phyloP scores from a whole-genome alignment of 176 grass and related monocot species.

The Ensete glaucum region DNA sequence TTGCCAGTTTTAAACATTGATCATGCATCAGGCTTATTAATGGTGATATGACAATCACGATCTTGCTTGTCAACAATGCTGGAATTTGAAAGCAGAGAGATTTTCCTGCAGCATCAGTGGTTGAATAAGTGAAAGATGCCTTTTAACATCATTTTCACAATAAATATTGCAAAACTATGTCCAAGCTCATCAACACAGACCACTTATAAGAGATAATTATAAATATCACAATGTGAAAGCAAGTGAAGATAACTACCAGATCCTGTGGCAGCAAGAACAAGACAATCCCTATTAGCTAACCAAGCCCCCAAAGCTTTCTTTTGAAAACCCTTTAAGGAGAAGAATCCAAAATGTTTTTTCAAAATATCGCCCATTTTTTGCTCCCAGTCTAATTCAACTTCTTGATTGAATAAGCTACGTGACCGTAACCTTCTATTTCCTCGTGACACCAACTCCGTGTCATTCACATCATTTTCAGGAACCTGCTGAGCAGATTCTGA shows the following conservation, averaged over 20 bases:
- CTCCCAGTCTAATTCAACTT: conserved; percentile 13
- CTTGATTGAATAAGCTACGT: background rate
- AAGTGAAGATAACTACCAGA: conserved; percentile 37
- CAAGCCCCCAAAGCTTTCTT: conserved; percentile 78
- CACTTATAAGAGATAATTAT: background rate
- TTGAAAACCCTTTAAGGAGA: conserved; percentile 64
- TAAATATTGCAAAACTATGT: conserved; percentile 7
- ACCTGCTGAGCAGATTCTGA: conserved; percentile 7
- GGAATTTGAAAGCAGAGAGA: conserved; percentile 94
- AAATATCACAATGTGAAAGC: background rate
- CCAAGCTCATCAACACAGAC: background rate
- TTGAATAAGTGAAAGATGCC: conserved; percentile 11
- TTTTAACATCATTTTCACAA: conserved; percentile 5
- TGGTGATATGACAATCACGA: conserved; percentile 84
- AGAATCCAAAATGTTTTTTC: conserved; percentile 62
- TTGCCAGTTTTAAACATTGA: conserved; percentile 84
- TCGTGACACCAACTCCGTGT: background rate
- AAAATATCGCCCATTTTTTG: conserved; percentile 36
- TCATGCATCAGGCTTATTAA: conserved; percentile 99
- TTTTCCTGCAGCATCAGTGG: conserved; percentile 48
- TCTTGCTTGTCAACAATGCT: conserved; percentile 62
- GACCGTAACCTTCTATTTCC: conserved; percentile 8
- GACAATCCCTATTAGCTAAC: conserved; percentile 56
- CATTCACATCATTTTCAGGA: background rate
- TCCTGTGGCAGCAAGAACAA: conserved; percentile 87